Evolutionary conservation across 2,329 filamentous ascomycete species (phyloP).

Genomic region (Cytospora piceae): DNA sequence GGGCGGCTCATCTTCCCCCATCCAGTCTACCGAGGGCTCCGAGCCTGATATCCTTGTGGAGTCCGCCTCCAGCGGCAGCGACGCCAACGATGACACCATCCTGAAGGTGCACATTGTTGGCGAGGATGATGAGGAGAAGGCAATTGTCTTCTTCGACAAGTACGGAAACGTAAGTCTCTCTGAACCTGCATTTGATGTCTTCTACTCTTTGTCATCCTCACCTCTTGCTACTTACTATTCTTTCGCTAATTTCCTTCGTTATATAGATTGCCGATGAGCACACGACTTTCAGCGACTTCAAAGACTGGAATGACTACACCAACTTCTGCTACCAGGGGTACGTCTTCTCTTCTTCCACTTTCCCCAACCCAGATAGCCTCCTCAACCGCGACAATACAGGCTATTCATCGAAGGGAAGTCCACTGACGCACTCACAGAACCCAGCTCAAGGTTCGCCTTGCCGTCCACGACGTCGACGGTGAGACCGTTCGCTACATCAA

Average conservation of each 20-base stretch:
- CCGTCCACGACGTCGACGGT: background rate
- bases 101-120: background rate
- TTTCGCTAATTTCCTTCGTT: background rate
- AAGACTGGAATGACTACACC: constrained; percentile 13
- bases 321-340: constrained; percentile 22
- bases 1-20: constrained; percentile 1
- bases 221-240: background rate
- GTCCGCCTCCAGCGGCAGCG: background rate
- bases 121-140: background rate
- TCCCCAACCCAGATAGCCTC: background rate
- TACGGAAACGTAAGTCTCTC: constrained; percentile 8
- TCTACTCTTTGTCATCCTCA: background rate
- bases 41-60: background rate
- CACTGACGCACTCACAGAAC: constrained; percentile 9
- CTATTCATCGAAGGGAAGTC: background rate
- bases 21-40: background rate
- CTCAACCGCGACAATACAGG: background rate
- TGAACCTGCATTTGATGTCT: background rate
- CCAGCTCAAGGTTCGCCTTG: constrained; percentile 15
- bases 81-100: constrained; percentile 7
- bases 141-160: constrained; percentile 9
- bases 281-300: constrained; percentile 9
- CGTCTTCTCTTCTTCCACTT: background rate
- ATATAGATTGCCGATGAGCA: constrained; percentile 6
- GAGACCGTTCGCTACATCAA: background rate